Evolutionary conservation across 2,329 filamentous ascomycete genomes (phyloP).

Genomic region (Cytospora piceicola): DNA sequence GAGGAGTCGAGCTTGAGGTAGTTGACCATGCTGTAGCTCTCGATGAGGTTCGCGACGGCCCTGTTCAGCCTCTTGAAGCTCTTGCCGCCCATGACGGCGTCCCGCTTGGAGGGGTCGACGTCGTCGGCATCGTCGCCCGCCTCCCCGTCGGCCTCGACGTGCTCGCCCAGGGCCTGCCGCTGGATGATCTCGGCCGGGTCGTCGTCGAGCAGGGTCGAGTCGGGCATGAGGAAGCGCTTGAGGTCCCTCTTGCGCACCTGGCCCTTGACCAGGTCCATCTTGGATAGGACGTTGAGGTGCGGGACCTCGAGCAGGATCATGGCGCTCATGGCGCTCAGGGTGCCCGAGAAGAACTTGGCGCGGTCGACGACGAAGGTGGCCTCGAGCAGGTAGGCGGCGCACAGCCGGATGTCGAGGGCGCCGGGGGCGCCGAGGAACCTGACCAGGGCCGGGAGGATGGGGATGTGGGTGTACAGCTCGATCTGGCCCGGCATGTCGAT

Average conservation of each 20-base stretch:
- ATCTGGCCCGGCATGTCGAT: constrained; percentile 99
- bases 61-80: constrained; percentile 84
- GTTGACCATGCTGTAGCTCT: constrained; percentile 97
- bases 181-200: constrained; percentile 63
- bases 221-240: constrained; percentile 87
- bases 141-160: constrained; percentile 54
- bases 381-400: constrained; percentile 92
- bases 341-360: constrained; percentile 96
- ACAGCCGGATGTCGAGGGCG: constrained; percentile 85
- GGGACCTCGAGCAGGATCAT: constrained; percentile 99
- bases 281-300: constrained; percentile 93
- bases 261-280: constrained; percentile 96
- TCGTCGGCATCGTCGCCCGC: constrained; percentile 56
- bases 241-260: constrained; percentile 86
- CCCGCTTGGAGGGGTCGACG: constrained; percentile 66
- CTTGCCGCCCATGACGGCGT: constrained; percentile 76
- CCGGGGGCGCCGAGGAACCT: constrained; percentile 79
- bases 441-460: constrained; percentile 83
- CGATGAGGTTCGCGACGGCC: constrained; percentile 88
- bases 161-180: constrained; percentile 49
- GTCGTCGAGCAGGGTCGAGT: constrained; percentile 80
- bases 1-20: constrained; percentile 87
- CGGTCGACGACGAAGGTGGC: constrained; percentile 94
- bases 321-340: constrained; percentile 93
- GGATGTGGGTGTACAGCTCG: constrained; percentile 96